A percentile compares a stretch with the other conserved stretches of the same genome.
Evolutionary conservation across 768 basidiomycete genomes (phyloP).

Genomic region (Amanita brunnescens): DNA sequence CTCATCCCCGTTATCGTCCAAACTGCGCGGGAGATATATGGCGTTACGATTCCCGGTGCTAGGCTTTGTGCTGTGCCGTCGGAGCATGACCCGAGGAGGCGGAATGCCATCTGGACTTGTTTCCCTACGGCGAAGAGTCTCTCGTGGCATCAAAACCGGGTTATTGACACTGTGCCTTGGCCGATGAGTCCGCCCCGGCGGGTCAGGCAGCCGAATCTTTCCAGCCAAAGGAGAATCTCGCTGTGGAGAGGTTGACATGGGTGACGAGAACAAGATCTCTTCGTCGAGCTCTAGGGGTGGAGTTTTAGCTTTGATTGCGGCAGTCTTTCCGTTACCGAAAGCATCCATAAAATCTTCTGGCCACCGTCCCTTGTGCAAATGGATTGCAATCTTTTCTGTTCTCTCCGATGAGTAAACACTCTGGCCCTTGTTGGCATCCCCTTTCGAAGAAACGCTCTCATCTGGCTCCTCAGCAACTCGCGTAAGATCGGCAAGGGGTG

Average conservation of each 20-base stretch:
- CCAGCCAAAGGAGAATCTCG: slow-evolving; percentile 51
- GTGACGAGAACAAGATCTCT: slow-evolving; percentile 8
- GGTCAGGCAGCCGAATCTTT: slow-evolving; percentile 31
- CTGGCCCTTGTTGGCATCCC: slow-evolving; percentile 23
- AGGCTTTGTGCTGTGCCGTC: slow-evolving; percentile 52
- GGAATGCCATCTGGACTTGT: slow-evolving; percentile 47
- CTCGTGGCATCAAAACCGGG: slow-evolving; percentile 40
- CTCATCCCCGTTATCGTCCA: slow-evolving; percentile 24
- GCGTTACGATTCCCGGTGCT: slow-evolving; percentile 31
- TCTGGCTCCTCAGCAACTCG: slow-evolving; percentile 70
- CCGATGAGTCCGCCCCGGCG: slow-evolving; percentile 51
- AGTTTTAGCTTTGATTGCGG: slow-evolving; percentile 17
- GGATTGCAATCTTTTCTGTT: slow-evolving; percentile 32
- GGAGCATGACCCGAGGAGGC: slow-evolving; percentile 34
- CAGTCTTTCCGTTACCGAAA: slow-evolving; percentile 21
- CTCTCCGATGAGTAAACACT: slow-evolving; percentile 22
- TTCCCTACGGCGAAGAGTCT: slow-evolving; percentile 40
- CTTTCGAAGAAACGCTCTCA: slow-evolving; percentile 36
- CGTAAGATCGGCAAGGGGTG: slow-evolving; percentile 48
- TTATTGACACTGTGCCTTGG: slow-evolving; percentile 57
- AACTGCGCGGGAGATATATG: slow-evolving; percentile 30
- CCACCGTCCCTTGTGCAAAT: slow-evolving; percentile 74
- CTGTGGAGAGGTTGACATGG: slow-evolving; percentile 35
- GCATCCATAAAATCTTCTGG: slow-evolving; percentile 72
- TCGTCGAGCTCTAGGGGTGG: slow-evolving; percentile 10